Base-by-base conservation (phyloP, 2,329 filamentous ascomycete genomes). In the Phaeophleospora eucalypticola region DNA sequence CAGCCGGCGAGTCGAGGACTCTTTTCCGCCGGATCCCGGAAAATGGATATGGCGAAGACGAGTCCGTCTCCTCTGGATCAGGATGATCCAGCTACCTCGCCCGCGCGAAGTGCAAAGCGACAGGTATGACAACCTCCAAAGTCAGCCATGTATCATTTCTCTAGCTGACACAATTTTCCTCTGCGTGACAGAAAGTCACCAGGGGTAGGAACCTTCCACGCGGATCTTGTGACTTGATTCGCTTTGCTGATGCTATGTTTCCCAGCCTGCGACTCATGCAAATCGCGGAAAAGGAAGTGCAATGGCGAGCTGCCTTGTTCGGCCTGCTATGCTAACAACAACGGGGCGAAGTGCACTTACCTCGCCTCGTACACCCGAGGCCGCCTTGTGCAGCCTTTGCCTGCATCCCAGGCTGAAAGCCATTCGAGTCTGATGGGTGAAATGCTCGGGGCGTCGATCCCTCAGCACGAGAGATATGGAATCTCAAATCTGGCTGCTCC, bases 311-410 rank as follows among this genome's bases (percentile, higher is more conserved):
- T 66, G 24, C 71, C 70, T 2, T 74, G 71, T 45, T 51, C 56
- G 9, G 56, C 67, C 1, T 73, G 71, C 49, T 54, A 53, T 29
- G 49, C 53, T 27, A 58, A 61, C n/a, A n/a, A n/a, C n/a, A n/a
- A n/a, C 15, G 61, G 57, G 19, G 52, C 57, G 4, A 51, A 52
- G 12, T 79, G 76, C 60, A 72, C 73, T 15, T 79, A 75, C 53
- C 71, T 71, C 18, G 74, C 75, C 16, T 66, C 68, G 0, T 79
- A 79, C 53, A 72, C 69, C 15, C 64, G 76, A 63, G 72, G 51
- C 48, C 50, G 53, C 21, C 44, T 57, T 1, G 57, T 58, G 14
- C 49, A 53, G 21, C 56, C 56, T 21, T 19, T 27, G 27, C 42
- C 71, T 27, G 71, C 73, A 6, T 65, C 68, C 15, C 37, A 43